Evolutionary conservation across 1,139 yeast species (phyloP).

Genomic region (Yamadazyma kanchanaburiensis): DNA sequence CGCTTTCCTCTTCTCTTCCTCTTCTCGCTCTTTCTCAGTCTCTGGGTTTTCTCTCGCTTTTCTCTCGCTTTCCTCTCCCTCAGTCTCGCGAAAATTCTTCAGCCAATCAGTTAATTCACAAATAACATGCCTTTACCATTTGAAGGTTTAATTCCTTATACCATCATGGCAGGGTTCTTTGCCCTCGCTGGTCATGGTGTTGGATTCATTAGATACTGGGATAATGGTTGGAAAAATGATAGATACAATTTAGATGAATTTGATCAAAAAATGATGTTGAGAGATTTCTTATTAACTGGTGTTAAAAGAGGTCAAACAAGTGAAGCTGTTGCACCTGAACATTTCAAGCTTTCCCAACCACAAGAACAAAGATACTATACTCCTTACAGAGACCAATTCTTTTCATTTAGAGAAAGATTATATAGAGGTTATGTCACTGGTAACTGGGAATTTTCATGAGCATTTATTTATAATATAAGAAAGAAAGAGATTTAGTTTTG

Average conservation of each 20-base stretch:
- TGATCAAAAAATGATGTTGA: conserved; percentile 55
- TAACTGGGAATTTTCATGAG: conserved; percentile 43
- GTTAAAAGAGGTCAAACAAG: conserved; percentile 66
- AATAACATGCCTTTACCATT: conserved; percentile 46
- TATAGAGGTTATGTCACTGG: conserved; percentile 49
- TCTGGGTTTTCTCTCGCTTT: too few relatives aligned
- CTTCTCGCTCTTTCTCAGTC: too few relatives aligned
- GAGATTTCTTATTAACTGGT: conserved; percentile 78
- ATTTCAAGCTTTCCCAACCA: conserved; percentile 43
- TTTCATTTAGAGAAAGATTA: conserved; percentile 47
- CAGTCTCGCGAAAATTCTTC: conserved; percentile 4
- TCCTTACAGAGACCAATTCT: conserved; percentile 49
- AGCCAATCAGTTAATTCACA: conserved; percentile 5
- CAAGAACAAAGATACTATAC: conserved; percentile 43
- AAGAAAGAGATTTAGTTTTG: background rate
- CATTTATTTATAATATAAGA: conserved; percentile 4
- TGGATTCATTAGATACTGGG: conserved; percentile 48
- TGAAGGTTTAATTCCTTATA: conserved; percentile 49
- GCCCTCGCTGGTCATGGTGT: conserved; percentile 51
- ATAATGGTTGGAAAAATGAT: conserved; percentile 51
- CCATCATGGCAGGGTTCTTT: conserved; percentile 47
- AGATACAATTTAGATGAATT: conserved; percentile 44
- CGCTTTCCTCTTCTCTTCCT: too few relatives aligned
- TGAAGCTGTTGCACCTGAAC: conserved; percentile 70
- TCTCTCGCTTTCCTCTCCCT: too few relatives aligned